Percentiles rank a stretch among this genome's conserved stretches.
These are phyloP conservation scores for Fomitopsis palustris DNA, from an alignment of 1,284 basidiomycete genomes.

Conservation along the genomic window DNA sequence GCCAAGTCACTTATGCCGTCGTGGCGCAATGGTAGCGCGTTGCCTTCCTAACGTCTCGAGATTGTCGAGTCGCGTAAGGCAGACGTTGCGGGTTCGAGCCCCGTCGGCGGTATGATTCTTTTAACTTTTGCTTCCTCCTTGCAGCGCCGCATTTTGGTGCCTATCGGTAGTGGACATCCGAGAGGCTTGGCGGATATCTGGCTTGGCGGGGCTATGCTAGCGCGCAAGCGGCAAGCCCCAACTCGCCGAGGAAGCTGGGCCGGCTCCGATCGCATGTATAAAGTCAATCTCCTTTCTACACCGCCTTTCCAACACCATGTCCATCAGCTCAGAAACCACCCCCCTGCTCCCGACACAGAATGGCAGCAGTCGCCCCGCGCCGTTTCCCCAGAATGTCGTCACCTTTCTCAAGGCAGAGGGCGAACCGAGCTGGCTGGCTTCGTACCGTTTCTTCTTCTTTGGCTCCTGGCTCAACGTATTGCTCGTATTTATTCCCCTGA, in stretches of 20 bases:
- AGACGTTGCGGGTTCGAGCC: slow-evolving; percentile 28
- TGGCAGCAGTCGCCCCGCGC: slow-evolving; percentile 27
- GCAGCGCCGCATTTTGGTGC: background rate
- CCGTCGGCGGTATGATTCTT: slow-evolving; percentile 21
- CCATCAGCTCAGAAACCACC: slow-evolving; percentile 28
- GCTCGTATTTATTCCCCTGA: slow-evolving; percentile 57
- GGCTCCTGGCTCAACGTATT: slow-evolving; percentile 76
- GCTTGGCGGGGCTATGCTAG: background rate
- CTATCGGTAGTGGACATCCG: background rate
- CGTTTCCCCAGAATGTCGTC: slow-evolving; percentile 37
- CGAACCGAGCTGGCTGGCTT: slow-evolving; percentile 59
- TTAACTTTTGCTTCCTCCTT: background rate
- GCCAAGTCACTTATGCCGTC: too few relatives aligned
- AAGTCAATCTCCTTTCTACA: background rate
- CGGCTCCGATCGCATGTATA: background rate
- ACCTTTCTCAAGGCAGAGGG: slow-evolving; percentile 52
- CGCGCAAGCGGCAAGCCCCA: too few relatives aligned
- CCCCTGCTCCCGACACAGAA: slow-evolving; percentile 41
- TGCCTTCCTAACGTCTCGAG: slow-evolving; percentile 20
- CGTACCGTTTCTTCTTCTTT: slow-evolving; percentile 67
- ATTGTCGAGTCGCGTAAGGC: too few relatives aligned
- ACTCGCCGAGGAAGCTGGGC: background rate
- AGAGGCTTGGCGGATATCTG: background rate
- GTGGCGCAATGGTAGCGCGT: slow-evolving; percentile 28
- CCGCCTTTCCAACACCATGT: slow-evolving; percentile 16